Evolutionary conservation across 2,329 filamentous ascomycete species (phyloP), one percentile per base, ranked within the genome.

Genomic region (Ophiostoma fasciatum): DNA sequence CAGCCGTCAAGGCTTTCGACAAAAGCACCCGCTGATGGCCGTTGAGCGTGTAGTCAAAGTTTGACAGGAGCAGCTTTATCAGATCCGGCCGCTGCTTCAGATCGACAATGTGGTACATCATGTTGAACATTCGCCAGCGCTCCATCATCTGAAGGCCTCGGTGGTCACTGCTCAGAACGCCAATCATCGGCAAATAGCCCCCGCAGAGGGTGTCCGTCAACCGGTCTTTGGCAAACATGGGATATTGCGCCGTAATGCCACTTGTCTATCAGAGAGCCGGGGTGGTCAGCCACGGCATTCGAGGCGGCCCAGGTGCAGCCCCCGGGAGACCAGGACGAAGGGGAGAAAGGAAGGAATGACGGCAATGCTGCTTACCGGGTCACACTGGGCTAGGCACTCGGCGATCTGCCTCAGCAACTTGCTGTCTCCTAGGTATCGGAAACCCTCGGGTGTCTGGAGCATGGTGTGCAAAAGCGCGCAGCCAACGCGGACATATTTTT

Each of bases 71-170:
- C 9, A 88, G 68, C 52, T 87, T 84, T 52, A 96, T 84, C 40
- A 98, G 64, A 53, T 98, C 90, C 31, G 88, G 84, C 3, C 90
- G 79, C 55, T 90, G 81, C 48, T 82, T 84, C 30, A 94, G 66
- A 51, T 96, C 88, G 39, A 94, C 72, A 42, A 98, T 94, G 56
- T 96, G 90, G 53, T 98, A 98, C 67, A 96, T 92, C 84, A 98
- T 98, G 57, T 96, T 96, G 60, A 94, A 87, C 68, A 98, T 92
- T 48, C 85, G 83, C 88, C 90, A 96, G 48, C 84, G 69, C 54
- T 96, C 88, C 51, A 98, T 72, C 60, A 98, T 88, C 42, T 80
- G 75, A 18, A 96, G 66, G 1, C 90, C 90, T 47, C 79, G 82
- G 0, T 71, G 62, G 49, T 94, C 84, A 36, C 78, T 78, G 48